phyloP scores from a whole-genome alignment of 169 alveolate genomes.

The Plasmodium inui region DNA sequence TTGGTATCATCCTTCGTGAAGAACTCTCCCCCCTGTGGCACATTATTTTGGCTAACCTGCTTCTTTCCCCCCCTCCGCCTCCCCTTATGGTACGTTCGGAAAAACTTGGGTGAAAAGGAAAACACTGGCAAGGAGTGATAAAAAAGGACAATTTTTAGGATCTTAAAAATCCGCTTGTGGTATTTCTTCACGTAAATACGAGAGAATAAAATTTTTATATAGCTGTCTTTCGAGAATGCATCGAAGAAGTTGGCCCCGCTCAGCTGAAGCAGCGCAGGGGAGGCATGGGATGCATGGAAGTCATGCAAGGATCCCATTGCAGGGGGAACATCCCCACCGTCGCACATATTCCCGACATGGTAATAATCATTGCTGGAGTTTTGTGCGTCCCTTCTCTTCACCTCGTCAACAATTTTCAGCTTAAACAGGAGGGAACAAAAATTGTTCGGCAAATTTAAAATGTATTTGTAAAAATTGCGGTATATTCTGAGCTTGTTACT shows the following conservation, averaged over 20 bases:
- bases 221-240: slow-evolving; percentile 17
- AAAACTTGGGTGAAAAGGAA: slow-evolving; percentile 29
- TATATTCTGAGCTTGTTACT: slow-evolving; percentile 52
- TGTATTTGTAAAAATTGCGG: slow-evolving; percentile 42
- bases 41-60: neutral
- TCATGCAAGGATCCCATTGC: no score
- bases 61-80: neutral
- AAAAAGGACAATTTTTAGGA: slow-evolving; percentile 20
- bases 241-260: slow-evolving; percentile 23
- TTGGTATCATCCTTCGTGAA: no score
- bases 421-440: slow-evolving; percentile 35
- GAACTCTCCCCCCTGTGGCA: neutral
- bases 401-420: slow-evolving; percentile 9
- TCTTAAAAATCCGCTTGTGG: slow-evolving; percentile 42
- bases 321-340: neutral
- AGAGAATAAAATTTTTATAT: slow-evolving; percentile 62
- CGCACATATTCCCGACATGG: neutral
- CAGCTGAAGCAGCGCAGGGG: neutral
- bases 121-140: slow-evolving; percentile 25
- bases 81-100: slow-evolving; percentile 14
- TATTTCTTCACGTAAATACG: slow-evolving; percentile 61
- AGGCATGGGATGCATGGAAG: no score
- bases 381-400: neutral
- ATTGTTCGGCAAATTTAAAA: slow-evolving; percentile 50
- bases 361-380: neutral